Conservation (phyloP, 257 asterid species). For the Verbena officinalis region DNA sequence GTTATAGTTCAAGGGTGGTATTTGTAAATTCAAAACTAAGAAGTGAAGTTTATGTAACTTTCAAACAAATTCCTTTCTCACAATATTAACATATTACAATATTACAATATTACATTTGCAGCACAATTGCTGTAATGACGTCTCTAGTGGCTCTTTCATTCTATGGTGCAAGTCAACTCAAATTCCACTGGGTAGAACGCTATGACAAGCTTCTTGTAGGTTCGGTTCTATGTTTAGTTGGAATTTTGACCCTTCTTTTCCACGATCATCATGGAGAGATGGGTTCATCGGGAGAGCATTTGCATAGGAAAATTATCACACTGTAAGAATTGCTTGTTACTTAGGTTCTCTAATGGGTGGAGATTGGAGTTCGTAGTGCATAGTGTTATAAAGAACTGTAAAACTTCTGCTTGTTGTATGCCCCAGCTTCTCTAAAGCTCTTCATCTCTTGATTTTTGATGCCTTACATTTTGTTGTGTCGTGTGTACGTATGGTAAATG, state of each 20-base stretch:
- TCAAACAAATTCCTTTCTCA: not conserved
- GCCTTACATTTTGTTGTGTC: conserved; percentile 17
- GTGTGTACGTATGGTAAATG: conserved; percentile 23
- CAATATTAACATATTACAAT: not conserved
- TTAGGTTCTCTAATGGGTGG: conserved; percentile 18
- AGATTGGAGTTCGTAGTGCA: conserved; percentile 22
- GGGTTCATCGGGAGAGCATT: conserved; percentile 42
- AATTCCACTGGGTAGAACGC: conserved; percentile 98
- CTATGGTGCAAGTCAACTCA: conserved; percentile 97
- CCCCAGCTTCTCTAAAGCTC: not conserved
- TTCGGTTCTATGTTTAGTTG: conserved; percentile 86
- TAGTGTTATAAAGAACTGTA: conserved; percentile 18
- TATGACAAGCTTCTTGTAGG: conserved; percentile 97
- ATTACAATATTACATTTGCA: conserved; percentile 36
- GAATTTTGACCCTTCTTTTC: conserved; percentile 85
- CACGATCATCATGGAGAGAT: conserved; percentile 65
- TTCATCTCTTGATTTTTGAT: conserved; percentile 4
- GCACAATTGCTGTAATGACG: conserved; percentile 94
- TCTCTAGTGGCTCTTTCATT: conserved; percentile 94
- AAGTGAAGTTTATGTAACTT: not conserved
- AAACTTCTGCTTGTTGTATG: conserved; percentile 19
- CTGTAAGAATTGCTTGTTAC: conserved; percentile 30
- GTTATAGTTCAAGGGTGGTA: no score
- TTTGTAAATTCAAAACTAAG: no score
- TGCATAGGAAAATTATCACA: conserved; percentile 66